phyloP scores from a whole-genome alignment of 148 eudicot species.

The Chenopodium formosanum region DNA sequence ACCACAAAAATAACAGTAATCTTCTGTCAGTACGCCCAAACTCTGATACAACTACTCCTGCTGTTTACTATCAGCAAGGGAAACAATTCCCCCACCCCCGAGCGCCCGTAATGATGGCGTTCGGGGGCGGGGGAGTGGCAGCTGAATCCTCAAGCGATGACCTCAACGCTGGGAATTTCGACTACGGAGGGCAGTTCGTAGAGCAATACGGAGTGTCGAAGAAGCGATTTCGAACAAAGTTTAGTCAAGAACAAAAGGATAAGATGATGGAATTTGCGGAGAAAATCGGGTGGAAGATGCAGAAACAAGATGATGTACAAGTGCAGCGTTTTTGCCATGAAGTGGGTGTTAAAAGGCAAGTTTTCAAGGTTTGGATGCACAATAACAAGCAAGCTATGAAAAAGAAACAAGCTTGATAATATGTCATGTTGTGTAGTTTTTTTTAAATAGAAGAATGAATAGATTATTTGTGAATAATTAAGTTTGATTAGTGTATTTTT shows the following conservation, averaged over 20 bases:
- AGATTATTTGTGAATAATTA: constrained; percentile 8
- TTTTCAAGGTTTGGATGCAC: constrained; percentile 49
- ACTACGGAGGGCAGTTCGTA: neutral
- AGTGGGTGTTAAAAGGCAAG: constrained; percentile 32
- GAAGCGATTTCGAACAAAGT: constrained; percentile 43
- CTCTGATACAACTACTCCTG: neutral
- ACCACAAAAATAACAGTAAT: constrained; percentile 4
- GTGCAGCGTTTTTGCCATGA: constrained; percentile 29
- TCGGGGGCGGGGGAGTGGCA: constrained; percentile 53
- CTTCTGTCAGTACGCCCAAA: neutral
- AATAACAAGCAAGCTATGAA: constrained; percentile 34
- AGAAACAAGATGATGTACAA: constrained; percentile 21
- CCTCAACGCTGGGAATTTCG: constrained; percentile 29
- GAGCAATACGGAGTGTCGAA: constrained; percentile 12
- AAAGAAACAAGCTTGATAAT: constrained; percentile 5
- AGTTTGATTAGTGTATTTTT: constrained; percentile 3
- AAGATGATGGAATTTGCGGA: constrained; percentile 38
- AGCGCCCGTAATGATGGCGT: constrained; percentile 54
- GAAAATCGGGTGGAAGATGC: constrained; percentile 37
- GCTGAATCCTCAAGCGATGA: constrained; percentile 81
- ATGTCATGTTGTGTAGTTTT: neutral
- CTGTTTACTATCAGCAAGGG: neutral
- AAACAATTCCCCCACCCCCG: constrained; percentile 7
- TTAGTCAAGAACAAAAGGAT: constrained; percentile 36
- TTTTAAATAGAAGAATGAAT: neutral